Evolutionary conservation across 805 yeast species (phyloP).

Genomic region (Metschnikowia anglica): DNA sequence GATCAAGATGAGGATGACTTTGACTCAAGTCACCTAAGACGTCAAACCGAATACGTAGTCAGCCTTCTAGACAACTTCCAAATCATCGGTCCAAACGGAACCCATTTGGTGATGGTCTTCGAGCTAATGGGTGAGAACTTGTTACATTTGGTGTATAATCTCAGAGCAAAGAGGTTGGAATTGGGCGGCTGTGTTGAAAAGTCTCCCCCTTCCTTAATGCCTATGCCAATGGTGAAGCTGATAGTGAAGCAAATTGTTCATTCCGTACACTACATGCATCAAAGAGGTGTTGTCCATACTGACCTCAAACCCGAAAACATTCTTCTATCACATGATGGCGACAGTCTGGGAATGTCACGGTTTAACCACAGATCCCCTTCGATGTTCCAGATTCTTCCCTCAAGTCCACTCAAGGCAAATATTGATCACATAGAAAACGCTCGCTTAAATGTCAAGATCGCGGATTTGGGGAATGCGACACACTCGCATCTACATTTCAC

Average conservation of each 20-base stretch:
- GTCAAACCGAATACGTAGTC: slow-evolving; percentile 54
- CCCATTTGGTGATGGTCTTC: slow-evolving; percentile 94
- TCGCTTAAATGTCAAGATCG: slow-evolving; percentile 61
- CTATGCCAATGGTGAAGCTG: slow-evolving; percentile 71
- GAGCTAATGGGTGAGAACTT: slow-evolving; percentile 95
- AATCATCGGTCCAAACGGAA: slow-evolving; percentile 88
- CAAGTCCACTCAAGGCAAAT: slow-evolving; percentile 13
- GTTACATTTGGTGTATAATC: slow-evolving; percentile 76
- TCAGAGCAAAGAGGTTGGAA: slow-evolving; percentile 48
- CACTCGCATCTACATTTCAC: slow-evolving; percentile 80
- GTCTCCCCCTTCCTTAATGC: slow-evolving; percentile 36
- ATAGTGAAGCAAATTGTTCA: slow-evolving; percentile 74
- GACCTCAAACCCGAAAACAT: slow-evolving; percentile 73
- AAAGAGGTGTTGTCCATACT: slow-evolving; percentile 75
- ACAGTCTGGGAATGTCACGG: not conserved
- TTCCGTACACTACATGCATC: slow-evolving; percentile 70
- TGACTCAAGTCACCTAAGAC: not conserved
- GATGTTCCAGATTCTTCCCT: slow-evolving; percentile 19
- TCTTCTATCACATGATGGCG: slow-evolving; percentile 12
- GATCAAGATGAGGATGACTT: slow-evolving; percentile 24
- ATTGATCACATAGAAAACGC: not conserved
- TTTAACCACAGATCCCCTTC: not conserved
- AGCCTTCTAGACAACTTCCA: slow-evolving; percentile 79
- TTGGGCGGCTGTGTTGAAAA: not conserved
- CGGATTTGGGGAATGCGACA: slow-evolving; percentile 92